Evolutionary conservation across 768 basidiomycete species (phyloP).

Genomic region (Rickenella mellea): DNA sequence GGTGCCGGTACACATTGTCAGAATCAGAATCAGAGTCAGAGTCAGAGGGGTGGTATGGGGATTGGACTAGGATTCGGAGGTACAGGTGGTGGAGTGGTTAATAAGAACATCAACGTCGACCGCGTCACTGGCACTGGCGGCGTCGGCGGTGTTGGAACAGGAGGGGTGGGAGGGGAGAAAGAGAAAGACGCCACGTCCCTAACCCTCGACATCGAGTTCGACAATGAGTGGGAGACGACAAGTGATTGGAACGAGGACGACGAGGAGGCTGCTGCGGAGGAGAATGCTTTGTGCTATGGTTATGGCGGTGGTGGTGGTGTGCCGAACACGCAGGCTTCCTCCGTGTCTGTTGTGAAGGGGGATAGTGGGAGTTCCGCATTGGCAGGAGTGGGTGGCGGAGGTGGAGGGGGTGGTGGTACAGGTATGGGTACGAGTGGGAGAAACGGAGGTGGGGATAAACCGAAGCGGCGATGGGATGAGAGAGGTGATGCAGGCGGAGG

Average conservation of each 20-base stretch:
- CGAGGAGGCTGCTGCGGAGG: slow-evolving; percentile 63
- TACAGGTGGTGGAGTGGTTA: not conserved
- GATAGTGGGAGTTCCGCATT: too few relatives aligned
- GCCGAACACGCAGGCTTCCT: too few relatives aligned
- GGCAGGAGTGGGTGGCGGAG: too few relatives aligned
- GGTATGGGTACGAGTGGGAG: too few relatives aligned
- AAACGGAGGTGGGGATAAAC: too few relatives aligned
- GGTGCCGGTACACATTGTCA: too few relatives aligned
- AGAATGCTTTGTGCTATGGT: slow-evolving; percentile 62
- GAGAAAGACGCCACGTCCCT: too few relatives aligned
- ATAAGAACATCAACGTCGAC: not conserved
- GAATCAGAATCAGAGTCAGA: not conserved
- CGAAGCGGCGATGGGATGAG: too few relatives aligned
- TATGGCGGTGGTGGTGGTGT: too few relatives aligned
- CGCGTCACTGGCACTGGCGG: not conserved
- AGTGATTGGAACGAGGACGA: slow-evolving; percentile 91
- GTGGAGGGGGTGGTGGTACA: too few relatives aligned
- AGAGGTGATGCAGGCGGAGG: too few relatives aligned
- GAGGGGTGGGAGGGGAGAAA: slow-evolving; percentile 37
- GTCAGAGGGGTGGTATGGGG: not conserved
- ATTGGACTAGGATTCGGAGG: not conserved
- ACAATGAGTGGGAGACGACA: slow-evolving; percentile 84
- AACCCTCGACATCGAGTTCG: slow-evolving; percentile 73
- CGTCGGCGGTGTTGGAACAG: not conserved
- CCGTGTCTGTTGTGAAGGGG: too few relatives aligned